phyloP scores from a whole-genome alignment of 495 filamentous ascomycete species.

The Daldinia vernicosa region DNA sequence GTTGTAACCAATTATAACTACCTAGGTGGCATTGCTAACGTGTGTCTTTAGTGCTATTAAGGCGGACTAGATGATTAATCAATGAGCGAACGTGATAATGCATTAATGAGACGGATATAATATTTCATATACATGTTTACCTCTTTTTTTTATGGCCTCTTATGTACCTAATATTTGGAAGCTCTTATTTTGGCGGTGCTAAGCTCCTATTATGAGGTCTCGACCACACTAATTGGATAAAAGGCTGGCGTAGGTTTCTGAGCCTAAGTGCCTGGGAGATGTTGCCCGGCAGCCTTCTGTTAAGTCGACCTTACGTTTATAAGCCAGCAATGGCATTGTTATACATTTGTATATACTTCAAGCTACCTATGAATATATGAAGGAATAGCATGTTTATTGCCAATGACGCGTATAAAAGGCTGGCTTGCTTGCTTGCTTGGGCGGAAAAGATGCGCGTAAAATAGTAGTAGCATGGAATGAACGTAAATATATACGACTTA shows the following conservation, averaged over 20 bases:
- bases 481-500: background rate
- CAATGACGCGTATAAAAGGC: background rate
- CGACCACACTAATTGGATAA: background rate
- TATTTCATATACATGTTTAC: constrained; percentile 22
- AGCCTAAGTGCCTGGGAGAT: background rate
- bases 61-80: constrained; percentile 41
- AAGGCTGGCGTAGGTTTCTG: background rate
- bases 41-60: constrained; percentile 46
- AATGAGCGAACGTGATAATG: constrained; percentile 30
- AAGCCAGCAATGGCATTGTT: constrained; percentile 6
- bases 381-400: background rate
- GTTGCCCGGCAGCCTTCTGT: background rate
- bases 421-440: constrained; percentile 8
- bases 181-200: constrained; percentile 2
- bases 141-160: constrained; percentile 4
- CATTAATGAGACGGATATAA: constrained; percentile 35
- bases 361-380: constrained; percentile 17
- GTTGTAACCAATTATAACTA: too few species aligned
- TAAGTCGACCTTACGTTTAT: background rate
- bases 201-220: background rate
- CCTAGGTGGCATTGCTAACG: constrained; percentile 36
- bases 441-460: background rate
- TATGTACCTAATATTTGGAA: background rate
- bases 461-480: background rate
- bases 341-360: constrained; percentile 29